Conservation (phyloP, 176 grass and related monocot species). For the Olyra latifolia region DNA sequence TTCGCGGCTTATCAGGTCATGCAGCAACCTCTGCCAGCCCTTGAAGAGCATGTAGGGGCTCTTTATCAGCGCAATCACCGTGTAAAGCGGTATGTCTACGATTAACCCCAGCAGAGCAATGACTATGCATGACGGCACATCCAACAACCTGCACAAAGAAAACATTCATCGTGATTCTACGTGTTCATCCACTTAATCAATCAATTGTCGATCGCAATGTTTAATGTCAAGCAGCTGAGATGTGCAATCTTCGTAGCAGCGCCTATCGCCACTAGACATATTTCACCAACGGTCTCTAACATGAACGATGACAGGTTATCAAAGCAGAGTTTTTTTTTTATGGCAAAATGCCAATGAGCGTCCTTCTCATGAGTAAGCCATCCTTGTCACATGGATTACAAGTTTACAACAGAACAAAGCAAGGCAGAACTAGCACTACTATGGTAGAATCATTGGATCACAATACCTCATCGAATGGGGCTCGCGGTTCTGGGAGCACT, state of each 20-base stretch:
- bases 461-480: constrained; percentile 77
- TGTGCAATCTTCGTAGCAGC: background rate
- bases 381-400: constrained; percentile 22
- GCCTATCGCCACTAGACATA: background rate
- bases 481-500: constrained; percentile 48
- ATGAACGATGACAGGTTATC: background rate
- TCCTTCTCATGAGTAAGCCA: constrained; percentile 15
- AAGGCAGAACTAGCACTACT: background rate
- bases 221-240: background rate
- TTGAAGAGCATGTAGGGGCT: constrained; percentile 99
- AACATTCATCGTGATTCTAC: background rate
- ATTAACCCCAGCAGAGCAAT: constrained; percentile 66
- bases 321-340: background rate
- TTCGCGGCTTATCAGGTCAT: constrained; percentile 85
- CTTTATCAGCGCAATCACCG: constrained; percentile 80
- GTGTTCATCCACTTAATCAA: background rate
- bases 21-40: constrained; percentile 92
- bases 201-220: background rate
- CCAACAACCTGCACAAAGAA: constrained; percentile 57
- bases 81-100: constrained; percentile 82
- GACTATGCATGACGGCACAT: constrained; percentile 67
- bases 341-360: background rate
- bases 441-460: constrained; percentile 7
- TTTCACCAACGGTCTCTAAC: constrained; percentile 12
- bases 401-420: background rate